These are phyloP conservation scores for Neurospora sp. DNA, from an alignment of 495 filamentous ascomycete species.

Conservation along the genomic window DNA sequence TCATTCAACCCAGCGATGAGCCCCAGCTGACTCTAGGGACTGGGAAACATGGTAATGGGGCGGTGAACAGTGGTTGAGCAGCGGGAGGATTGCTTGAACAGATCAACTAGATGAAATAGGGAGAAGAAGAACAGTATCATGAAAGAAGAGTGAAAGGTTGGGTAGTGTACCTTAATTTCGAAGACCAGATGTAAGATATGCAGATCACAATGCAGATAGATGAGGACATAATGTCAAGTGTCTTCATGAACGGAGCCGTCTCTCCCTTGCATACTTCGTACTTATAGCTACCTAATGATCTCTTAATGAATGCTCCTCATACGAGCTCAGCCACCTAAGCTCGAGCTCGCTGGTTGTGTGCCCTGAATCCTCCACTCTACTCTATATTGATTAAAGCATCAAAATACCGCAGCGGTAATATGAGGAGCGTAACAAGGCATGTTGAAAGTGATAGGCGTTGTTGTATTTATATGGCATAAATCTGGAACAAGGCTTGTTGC, in stretches of 20 bases:
- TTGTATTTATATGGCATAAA: no score
- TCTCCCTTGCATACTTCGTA: background rate
- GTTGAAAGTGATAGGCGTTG: no score
- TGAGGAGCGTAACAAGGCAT: no score
- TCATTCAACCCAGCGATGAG: no score
- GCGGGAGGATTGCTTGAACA: background rate
- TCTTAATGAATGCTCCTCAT: background rate
- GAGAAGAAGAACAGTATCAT: background rate
- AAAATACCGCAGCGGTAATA: no score
- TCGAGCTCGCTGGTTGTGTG: no score
- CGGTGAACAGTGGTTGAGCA: no score
- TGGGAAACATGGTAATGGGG: background rate
- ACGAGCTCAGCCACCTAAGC: background rate
- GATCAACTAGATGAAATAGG: no score
- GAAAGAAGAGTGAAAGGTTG: background rate
- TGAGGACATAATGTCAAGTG: background rate
- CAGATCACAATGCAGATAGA: background rate
- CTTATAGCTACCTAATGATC: background rate
- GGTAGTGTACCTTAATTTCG: background rate
- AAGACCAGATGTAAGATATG: background rate
- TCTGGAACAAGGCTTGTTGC: no score
- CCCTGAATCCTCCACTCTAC: no score
- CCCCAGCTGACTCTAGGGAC: background rate
- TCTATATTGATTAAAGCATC: no score
- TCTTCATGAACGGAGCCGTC: background rate